phyloP scores from a whole-genome alignment of 768 basidiomycete species.

The Agrocybe chaxingu region DNA sequence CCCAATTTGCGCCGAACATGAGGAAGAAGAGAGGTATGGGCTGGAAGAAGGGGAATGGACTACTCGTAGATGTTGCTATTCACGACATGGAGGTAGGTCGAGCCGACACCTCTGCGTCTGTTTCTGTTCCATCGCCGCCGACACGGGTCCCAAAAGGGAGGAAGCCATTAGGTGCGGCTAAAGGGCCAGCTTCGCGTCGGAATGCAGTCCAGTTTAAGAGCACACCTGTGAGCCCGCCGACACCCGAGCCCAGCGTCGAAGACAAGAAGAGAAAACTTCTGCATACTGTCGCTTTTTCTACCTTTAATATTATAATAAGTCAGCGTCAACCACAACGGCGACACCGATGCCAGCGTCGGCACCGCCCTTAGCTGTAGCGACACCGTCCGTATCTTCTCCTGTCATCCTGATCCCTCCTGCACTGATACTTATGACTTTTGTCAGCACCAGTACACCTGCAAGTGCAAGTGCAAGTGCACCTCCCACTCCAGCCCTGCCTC shows the following conservation, averaged over 20 bases:
- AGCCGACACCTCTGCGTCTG: slow-evolving; percentile 10
- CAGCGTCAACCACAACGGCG: slow-evolving; percentile 22
- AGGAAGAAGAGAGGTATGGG: slow-evolving; percentile 58
- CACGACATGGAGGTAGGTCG: slow-evolving; percentile 60
- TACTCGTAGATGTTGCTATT: slow-evolving; percentile 79
- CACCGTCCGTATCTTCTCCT: not conserved
- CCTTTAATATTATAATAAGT: slow-evolving; percentile 14
- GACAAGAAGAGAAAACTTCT: slow-evolving; percentile 28
- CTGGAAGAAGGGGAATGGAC: slow-evolving; percentile 78
- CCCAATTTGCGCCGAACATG: slow-evolving; percentile 63
- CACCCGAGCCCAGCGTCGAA: slow-evolving; percentile 61
- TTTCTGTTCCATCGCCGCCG: slow-evolving; percentile 27
- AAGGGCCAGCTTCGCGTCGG: slow-evolving; percentile 34
- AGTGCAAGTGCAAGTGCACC: no score
- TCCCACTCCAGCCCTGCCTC: not conserved
- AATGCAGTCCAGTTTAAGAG: slow-evolving; percentile 43
- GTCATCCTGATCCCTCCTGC: not conserved
- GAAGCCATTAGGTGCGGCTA: slow-evolving; percentile 28
- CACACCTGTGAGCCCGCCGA: slow-evolving; percentile 56
- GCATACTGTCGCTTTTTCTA: slow-evolving; percentile 16
- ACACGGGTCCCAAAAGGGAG: slow-evolving; percentile 39
- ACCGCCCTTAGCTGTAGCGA: not conserved
- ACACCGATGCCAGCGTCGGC: slow-evolving; percentile 11
- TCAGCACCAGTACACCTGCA: not conserved
- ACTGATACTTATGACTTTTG: not conserved